These are phyloP conservation scores for Mixia osmundae DNA, from an alignment of 1,284 basidiomycete species.

Conservation along the genomic window DNA sequence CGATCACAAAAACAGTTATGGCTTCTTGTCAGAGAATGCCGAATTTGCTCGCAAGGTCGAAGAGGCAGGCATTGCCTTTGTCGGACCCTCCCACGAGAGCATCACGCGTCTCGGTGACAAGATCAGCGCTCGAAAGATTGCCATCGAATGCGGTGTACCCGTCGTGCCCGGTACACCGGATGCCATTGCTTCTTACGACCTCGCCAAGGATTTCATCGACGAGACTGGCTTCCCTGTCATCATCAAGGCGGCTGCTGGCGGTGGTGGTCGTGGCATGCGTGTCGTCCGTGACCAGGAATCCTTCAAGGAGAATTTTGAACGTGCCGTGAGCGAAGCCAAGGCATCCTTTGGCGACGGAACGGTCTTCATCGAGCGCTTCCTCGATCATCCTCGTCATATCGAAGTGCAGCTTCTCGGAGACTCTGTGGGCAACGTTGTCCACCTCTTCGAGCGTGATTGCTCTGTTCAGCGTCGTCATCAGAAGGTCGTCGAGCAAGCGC, in stretches of 20 bases:
- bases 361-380: constrained; percentile 88
- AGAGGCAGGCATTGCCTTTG: constrained; percentile 87
- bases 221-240: constrained; percentile 83
- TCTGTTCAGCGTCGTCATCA: constrained; percentile 95
- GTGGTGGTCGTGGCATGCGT: constrained; percentile 95
- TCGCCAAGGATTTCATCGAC: constrained; percentile 70
- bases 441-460: constrained; percentile 95
- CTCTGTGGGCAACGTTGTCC: constrained; percentile 71
- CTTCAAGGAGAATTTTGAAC: constrained; percentile 73
- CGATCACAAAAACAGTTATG: constrained; percentile 41
- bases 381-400: constrained; percentile 87
- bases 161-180: constrained; percentile 96
- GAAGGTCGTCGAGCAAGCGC: constrained; percentile 97
- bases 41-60: constrained; percentile 89
- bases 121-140: constrained; percentile 76
- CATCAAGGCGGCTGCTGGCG: constrained; percentile 48
- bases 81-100: constrained; percentile 85
- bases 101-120: constrained; percentile 97
- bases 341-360: constrained; percentile 94
- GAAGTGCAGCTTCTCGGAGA: constrained; percentile 93
- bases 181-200: constrained; percentile 57
- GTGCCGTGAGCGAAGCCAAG: constrained; percentile 85
- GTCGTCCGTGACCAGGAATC: constrained; percentile 80
- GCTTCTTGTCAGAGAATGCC: constrained; percentile 94
- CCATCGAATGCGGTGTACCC: constrained; percentile 70